Base-by-base conservation (phyloP, 169 alveolate genomes). In the Eimeria brunetti region DNA sequence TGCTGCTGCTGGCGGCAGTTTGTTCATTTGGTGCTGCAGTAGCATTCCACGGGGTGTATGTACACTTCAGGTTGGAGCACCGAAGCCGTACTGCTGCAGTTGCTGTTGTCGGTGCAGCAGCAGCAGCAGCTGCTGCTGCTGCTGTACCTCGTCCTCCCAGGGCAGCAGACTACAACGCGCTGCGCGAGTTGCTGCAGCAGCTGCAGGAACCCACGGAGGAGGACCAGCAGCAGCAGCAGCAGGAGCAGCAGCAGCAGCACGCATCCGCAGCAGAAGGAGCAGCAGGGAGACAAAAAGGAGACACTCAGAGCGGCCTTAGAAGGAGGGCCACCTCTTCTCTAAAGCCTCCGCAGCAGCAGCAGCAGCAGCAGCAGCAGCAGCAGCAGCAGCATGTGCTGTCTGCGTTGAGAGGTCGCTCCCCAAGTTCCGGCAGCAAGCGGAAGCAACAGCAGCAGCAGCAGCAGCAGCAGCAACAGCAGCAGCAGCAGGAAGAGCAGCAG, bases 41-140 rank as follows among this genome's bases (percentile, higher is more conserved):
- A 33, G 78, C 36, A 9, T n/a, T 9, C 12, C 78, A 8, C 78
- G 12, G 36, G n/a, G 78, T n/a, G 78, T n/a, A 67, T 67, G 78
- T 67, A 18, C 36, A 18, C 36, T 22, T 16, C 78, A 67, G 78
- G 78, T 33, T 67, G 38, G 78, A 67, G n/a, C 38, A 18, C 78
- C 78, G 78, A 16, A 33, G n/a, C 14, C 12, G 12, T n/a, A 67
- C 78, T 67, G 78, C 36, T 8, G 78, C 41, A 24, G 78, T 33
- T 14, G 78, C 78, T 14, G 78, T 67, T 24, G n/a, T 67, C 36
- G 78, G n/a, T 8, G 78, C 41, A 67, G 78, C 78, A n/a, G 78
- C 36, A 67, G 78, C 64, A 56, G 64, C 64, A 56, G 64, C 78
- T 16, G 78, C 78, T 67, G 78, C 36, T 67, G 78, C 78, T 67